These are phyloP conservation scores for Fomitopsis pinicola DNA, from an alignment of 1,284 basidiomycete species.

Conservation along the genomic window DNA sequence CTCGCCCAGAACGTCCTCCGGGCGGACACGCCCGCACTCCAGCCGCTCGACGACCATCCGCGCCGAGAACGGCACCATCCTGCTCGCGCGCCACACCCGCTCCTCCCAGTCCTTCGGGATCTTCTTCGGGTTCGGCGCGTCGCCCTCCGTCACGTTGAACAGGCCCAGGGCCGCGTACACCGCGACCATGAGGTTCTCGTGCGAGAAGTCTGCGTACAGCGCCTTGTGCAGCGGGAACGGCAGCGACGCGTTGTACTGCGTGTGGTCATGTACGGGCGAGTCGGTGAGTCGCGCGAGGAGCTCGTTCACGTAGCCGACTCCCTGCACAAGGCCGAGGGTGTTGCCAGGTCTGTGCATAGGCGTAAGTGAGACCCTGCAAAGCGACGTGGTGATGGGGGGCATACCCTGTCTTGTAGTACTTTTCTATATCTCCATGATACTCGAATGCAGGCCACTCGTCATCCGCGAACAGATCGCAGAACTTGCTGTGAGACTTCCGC, in stretches of 20 bases:
- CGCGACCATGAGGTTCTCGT: slow-evolving; percentile 79
- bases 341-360: slow-evolving; percentile 53
- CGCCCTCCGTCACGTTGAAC: slow-evolving; percentile 47
- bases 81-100: slow-evolving; percentile 53
- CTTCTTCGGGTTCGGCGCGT: slow-evolving; percentile 25
- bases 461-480: slow-evolving; percentile 63
- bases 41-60: slow-evolving; percentile 63
- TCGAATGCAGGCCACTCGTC: slow-evolving; percentile 66
- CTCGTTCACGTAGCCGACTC: slow-evolving; percentile 82
- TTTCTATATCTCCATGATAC: slow-evolving; percentile 70
- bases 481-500: slow-evolving; percentile 41
- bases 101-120: slow-evolving; percentile 25
- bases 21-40: slow-evolving; percentile 30
- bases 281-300: slow-evolving; percentile 72
- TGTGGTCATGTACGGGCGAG: slow-evolving; percentile 56
- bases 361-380: neutral
- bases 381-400: slow-evolving; percentile 15
- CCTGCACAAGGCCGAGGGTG: slow-evolving; percentile 63
- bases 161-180: slow-evolving; percentile 72
- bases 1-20: neutral
- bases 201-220: slow-evolving; percentile 75
- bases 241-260: slow-evolving; percentile 74
- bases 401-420: slow-evolving; percentile 76
- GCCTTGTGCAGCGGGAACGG: slow-evolving; percentile 71
- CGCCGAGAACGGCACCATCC: slow-evolving; percentile 60